Base-by-base conservation (phyloP, 306 rosid genomes). In the Morella rubra region DNA sequence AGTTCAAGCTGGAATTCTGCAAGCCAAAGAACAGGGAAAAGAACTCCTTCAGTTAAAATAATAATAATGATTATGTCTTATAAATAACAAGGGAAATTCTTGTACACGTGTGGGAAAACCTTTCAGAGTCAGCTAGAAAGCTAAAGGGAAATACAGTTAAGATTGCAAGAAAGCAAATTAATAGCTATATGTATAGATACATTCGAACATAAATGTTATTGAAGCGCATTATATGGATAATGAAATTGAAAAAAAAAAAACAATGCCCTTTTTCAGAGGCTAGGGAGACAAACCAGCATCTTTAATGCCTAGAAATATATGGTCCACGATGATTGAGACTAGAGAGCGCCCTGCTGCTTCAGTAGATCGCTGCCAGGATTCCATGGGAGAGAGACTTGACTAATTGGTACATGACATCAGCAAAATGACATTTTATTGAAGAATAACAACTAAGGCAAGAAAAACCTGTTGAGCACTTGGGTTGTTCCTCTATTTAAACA, bases 1-100 rank as follows among this genome's bases (percentile, higher is more conserved):
- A 93, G 91, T 75, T 93, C 98, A 41, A 93, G 98, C 90, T 84
- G 93, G 85, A 91, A 93, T 44, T 91, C 98, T 93, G 97, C 92
- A 89, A 78, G 85, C 74, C 60, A 74, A 80, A 73, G 65, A 73
- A 74, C 69, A 62, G 13, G 32, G 79, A 81, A 76, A 61, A 44
- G 72, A 78, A 74, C 73, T 76, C 74, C 81, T 82, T 67, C 74
- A 49, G 37, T 40, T 44, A 75, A 65, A 82, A 44, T 8, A 11
- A 6, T 18, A 14, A 52, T 0, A 49, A 49, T 9, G 16, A 52
- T 14, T 7, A 51, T 44, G n/a, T 67, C 22, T 47, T 18, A 22
- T 24, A 44, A 41, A 68, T 15, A 27, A 52, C 54, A 20, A 24
- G 16, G 44, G 24, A 60, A 4, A 60, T 27, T 24, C 42, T 44